Evolutionary conservation across 2,329 filamentous ascomycete genomes (phyloP), one percentile per base, ranked within the genome.

Genomic region (Fusarium sp.): DNA sequence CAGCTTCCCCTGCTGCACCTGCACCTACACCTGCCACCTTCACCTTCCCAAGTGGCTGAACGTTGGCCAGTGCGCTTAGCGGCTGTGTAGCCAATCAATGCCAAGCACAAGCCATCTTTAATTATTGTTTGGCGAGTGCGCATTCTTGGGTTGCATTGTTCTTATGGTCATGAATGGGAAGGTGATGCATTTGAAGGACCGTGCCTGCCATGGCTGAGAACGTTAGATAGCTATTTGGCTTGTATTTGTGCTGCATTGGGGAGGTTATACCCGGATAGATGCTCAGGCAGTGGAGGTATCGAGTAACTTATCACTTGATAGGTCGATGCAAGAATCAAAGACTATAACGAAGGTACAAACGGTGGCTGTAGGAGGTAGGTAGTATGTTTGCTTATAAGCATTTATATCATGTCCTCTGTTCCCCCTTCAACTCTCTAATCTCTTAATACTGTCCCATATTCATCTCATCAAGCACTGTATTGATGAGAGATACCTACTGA

Each of bases 31-130:
- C 51, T 56, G 33, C 56, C 41, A 58, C 45, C 40, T 49, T 48
- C 40, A 22, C 44, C 53, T 40, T 23, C 23, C 23, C 23, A 23
- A 23, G 59, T 55, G 65, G 53, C 66, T 68, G 48, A 51, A 45
- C 30, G 20, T 41, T 67, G 60, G 61, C 37, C 57, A 57, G 33
- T 64, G 58, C 65, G 62, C 59, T 62, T 68, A 57, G 67, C 69
- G 67, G 66, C 23, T 66, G 59, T 44, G n/a, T 15, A 53, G 43
- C 71, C 71, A 73, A 74, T 74, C 47, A 67, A 52, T 43, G 27
- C 1, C 6, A 25, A 60, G 64, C 54, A 64, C 49, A 56, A 54
- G 39, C 52, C 65, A 69, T 37, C 53, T 41, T 55, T 48, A 23
- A 25, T 27, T 33, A 47, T 59, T 59, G 56, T 59, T 56, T 27